phyloP scores from a whole-genome alignment of 116 monocot species.

The Phalaenopsis hybrid region DNA sequence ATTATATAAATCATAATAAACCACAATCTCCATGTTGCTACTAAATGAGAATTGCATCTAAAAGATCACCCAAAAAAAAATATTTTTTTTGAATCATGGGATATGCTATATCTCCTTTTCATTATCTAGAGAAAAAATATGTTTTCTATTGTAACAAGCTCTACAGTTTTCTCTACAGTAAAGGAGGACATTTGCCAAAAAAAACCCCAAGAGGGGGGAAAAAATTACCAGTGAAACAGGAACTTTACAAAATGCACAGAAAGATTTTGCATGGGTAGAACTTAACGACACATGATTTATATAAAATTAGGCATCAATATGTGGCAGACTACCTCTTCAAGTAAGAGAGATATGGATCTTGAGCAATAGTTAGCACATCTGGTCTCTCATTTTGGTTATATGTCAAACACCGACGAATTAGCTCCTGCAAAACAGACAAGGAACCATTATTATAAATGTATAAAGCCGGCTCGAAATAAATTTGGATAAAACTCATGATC shows the following conservation, averaged over 20 bases:
- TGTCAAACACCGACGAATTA: slow-evolving; percentile 85
- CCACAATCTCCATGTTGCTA: too few relatives aligned
- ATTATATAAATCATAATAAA: too few relatives aligned
- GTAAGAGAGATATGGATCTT: slow-evolving; percentile 87
- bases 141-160: too few relatives aligned
- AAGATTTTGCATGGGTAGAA: background rate
- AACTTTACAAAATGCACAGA: background rate
- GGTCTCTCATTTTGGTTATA: slow-evolving; percentile 94
- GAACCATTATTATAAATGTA: background rate
- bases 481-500: background rate
- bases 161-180: too few relatives aligned
- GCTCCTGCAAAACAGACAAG: slow-evolving; percentile 38
- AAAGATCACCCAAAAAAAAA: too few relatives aligned
- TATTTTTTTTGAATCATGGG: too few relatives aligned
- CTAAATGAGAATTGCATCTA: too few relatives aligned
- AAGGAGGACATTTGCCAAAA: too few relatives aligned
- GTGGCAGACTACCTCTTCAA: slow-evolving; percentile 43
- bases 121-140: too few relatives aligned
- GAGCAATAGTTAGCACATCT: slow-evolving; percentile 79
- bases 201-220: background rate
- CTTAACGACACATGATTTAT: background rate
- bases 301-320: background rate
- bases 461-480: background rate
- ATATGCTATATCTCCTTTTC: too few relatives aligned
- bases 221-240: background rate